These are phyloP conservation scores for Annulohypoxylon nitens DNA, from an alignment of 495 filamentous ascomycete genomes.

Conservation along the genomic window DNA sequence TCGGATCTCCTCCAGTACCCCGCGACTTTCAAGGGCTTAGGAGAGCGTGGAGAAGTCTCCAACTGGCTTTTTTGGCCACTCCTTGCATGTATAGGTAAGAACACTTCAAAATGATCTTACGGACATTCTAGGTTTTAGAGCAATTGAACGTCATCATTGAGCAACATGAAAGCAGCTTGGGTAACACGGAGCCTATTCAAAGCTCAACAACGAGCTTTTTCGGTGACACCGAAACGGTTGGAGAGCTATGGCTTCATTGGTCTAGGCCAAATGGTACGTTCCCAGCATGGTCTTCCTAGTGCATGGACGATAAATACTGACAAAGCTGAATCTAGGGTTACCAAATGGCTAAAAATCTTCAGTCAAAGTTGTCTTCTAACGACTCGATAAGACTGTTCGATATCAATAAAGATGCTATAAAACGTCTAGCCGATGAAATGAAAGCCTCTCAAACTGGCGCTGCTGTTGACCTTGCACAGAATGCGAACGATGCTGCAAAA, in stretches of 20 bases:
- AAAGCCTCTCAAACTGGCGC: slow-evolving; percentile 61
- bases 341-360: slow-evolving; percentile 89
- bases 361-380: slow-evolving; percentile 75
- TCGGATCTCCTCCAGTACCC: slow-evolving; percentile 39
- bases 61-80: slow-evolving; percentile 25
- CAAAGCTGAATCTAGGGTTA: slow-evolving; percentile 65
- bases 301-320: slow-evolving; percentile 20
- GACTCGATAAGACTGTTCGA: slow-evolving; percentile 81
- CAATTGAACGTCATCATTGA: background rate
- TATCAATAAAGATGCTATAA: slow-evolving; percentile 72
- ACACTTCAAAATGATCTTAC: background rate
- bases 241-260: slow-evolving; percentile 88
- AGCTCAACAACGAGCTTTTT: slow-evolving; percentile 65
- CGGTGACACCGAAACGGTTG: slow-evolving; percentile 64
- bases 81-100: background rate
- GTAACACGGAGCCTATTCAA: slow-evolving; percentile 48
- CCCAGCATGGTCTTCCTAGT: background rate
- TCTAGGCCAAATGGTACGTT: slow-evolving; percentile 84
- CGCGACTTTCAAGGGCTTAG: slow-evolving; percentile 35
- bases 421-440: slow-evolving; percentile 72
- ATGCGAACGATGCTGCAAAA: slow-evolving; percentile 73
- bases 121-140: background rate
- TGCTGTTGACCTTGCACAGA: slow-evolving; percentile 68
- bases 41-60: slow-evolving; percentile 35
- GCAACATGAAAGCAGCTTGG: slow-evolving; percentile 52